Evolutionary conservation across 441 rosid genomes (phyloP), one percentile per base, ranked within the genome.

Genomic region (Gossypium gossypioides): DNA sequence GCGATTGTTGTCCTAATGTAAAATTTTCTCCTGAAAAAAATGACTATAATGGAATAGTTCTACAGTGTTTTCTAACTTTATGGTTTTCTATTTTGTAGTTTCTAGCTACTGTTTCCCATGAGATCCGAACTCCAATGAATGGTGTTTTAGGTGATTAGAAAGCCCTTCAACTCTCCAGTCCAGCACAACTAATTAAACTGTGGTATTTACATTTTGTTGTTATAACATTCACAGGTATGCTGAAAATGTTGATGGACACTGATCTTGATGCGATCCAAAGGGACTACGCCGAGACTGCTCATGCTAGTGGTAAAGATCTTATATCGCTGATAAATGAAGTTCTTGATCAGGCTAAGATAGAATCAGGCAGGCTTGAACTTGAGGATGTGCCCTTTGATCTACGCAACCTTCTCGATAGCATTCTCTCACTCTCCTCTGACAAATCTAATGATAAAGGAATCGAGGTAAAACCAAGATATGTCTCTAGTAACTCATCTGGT

Each of bases 281-380:
- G 84, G 99, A 95, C 73, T 91, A 74, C 81, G 93, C 96, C 4
- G 82, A 86, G 83, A 91, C 96, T 77, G 99, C 99, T 78, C 95
- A 89, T 82, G 80, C 70, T 46, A 91, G 98, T 71, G 99, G 99
- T 75, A 87, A 81, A 66, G 97, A 87, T 83, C 88, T 95, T 54
- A 91, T 89, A 74, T 86, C 89, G 48, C 68, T 95, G 68, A 92
- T 95, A 80, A 91, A 88, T 27, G 96, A 86, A 69, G 98, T 95
- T 78, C 97, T 95, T 76, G 99, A 95, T 83, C 98, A 91, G 77
- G 96, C 98, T 29, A 95, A 95, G 91, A 92, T 95, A 79, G 99
- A 95, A 84, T 92, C 98, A 7, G 96, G 97, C 76, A 86, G 89
- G 88, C 92, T 95, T 24, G 99, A 95, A 74, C 85, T 90, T 1